phyloP scores from a whole-genome alignment of 352 stramenopile genomes.

The Globisporangium takayamanum region DNA sequence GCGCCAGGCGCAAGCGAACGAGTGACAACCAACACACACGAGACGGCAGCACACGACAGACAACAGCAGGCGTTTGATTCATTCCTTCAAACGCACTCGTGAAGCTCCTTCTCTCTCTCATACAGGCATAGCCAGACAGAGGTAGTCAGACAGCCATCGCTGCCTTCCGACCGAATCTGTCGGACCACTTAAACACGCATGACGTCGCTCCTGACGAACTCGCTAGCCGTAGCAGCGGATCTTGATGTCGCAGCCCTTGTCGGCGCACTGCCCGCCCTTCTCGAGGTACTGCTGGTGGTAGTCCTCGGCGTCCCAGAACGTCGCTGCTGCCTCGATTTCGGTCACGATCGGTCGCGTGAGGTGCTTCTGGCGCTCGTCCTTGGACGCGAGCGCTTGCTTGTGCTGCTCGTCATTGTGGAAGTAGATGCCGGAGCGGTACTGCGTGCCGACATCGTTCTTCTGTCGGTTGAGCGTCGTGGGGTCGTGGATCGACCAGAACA shows the following conservation, averaged over 20 bases:
- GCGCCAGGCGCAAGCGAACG: conserved; percentile 17
- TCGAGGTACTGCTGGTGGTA: conserved; percentile 97
- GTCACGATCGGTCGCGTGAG: conserved; percentile 85
- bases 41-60: too few species aligned
- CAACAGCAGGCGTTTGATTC: conserved; percentile 16
- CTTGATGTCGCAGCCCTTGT: conserved; percentile 85
- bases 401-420: conserved; percentile 90
- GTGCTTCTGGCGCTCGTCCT: conserved; percentile 61
- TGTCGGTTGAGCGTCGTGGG: conserved; percentile 88
- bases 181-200: background rate
- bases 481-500: conserved; percentile 91
- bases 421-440: conserved; percentile 96
- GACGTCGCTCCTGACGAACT: background rate
- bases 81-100: background rate
- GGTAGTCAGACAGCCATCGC: too few species aligned
- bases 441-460: conserved; percentile 87
- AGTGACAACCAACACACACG: background rate
- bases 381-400: conserved; percentile 52
- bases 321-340: conserved; percentile 74
- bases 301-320: conserved; percentile 93
- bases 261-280: conserved; percentile 91
- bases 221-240: conserved; percentile 90
- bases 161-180: background rate
- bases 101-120: background rate
- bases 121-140: background rate